Evolutionary conservation across 2,329 filamentous ascomycete species (phyloP).

Genomic region (Dryadomyces quercus-mongolicae): DNA sequence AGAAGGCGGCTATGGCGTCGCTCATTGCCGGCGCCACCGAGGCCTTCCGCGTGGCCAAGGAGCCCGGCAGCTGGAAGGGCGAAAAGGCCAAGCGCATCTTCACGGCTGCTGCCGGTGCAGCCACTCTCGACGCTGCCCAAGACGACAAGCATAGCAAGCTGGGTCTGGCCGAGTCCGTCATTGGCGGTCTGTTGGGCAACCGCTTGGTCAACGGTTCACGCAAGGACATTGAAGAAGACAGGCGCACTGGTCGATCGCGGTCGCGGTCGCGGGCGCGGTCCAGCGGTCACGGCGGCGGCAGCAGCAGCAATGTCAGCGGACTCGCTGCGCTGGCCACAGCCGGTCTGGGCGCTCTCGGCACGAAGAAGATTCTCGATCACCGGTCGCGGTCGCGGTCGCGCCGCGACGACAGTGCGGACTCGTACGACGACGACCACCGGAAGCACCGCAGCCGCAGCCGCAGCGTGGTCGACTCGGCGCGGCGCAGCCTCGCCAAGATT

Average conservation of each 20-base stretch:
- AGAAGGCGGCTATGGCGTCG: constrained; percentile 84
- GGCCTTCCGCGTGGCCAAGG: constrained; percentile 81
- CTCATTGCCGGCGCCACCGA: constrained; percentile 83
- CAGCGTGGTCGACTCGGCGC: constrained; percentile 51
- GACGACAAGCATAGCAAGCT: constrained; percentile 68
- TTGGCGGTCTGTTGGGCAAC: constrained; percentile 79
- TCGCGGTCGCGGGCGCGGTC: constrained; percentile 56
- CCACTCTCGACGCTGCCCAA: constrained; percentile 69
- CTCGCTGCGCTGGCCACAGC: constrained; percentile 53
- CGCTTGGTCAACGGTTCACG: constrained; percentile 71
- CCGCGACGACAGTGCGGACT: constrained; percentile 38
- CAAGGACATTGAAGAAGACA: constrained; percentile 52
- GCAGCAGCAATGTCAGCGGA: constrained; percentile 28
- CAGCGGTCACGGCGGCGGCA: constrained; percentile 23
- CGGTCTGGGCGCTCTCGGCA: constrained; percentile 46
- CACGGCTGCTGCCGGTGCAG: constrained; percentile 76
- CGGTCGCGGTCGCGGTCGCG: constrained; percentile 43
- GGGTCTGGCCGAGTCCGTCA: constrained; percentile 73
- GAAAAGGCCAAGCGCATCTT: constrained; percentile 86
- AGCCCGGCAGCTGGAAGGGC: constrained; percentile 79
- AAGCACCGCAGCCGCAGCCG: constrained; percentile 44
- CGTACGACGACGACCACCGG: constrained; percentile 31
- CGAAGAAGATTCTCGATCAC: constrained; percentile 45
- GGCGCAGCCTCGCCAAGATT: constrained; percentile 48
- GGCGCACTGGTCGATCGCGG: constrained; percentile 50